phyloP scores from a whole-genome alignment of 805 yeast species.

The Kluyveromyces wickerhamii region DNA sequence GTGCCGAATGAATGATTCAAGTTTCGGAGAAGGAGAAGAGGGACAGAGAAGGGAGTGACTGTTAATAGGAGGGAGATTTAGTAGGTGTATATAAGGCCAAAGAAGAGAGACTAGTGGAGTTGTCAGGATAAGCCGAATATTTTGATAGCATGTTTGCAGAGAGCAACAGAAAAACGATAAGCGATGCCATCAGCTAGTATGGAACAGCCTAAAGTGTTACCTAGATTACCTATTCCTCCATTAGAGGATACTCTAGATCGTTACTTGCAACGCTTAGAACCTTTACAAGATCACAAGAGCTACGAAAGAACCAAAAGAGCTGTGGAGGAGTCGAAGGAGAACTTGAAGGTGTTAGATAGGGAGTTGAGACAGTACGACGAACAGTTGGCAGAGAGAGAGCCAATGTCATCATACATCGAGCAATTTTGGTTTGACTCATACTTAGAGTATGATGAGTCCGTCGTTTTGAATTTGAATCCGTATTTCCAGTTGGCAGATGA shows the following conservation, averaged over 20 bases:
- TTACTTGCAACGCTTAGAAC: slow-evolving; percentile 62
- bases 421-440: slow-evolving; percentile 94
- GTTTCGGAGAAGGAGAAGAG: neutral
- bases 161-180: too few species aligned
- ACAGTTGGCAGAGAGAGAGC: slow-evolving; percentile 51
- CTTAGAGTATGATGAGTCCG: slow-evolving; percentile 78
- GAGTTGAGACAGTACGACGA: slow-evolving; percentile 54
- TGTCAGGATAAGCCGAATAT: too few species aligned
- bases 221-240: slow-evolving; percentile 68
- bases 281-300: slow-evolving; percentile 74
- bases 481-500: slow-evolving; percentile 87
- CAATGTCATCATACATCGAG: slow-evolving; percentile 76
- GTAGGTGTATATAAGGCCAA: too few species aligned
- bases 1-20: too few species aligned
- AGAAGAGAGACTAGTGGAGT: too few species aligned
- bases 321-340: slow-evolving; percentile 19
- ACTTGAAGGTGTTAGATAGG: slow-evolving; percentile 46
- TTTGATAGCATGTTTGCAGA: too few species aligned
- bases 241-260: slow-evolving; percentile 56
- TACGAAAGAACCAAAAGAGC: slow-evolving; percentile 53
- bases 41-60: neutral
- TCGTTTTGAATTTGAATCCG: slow-evolving; percentile 86
- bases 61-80: too few species aligned
- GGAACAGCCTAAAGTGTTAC: slow-evolving; percentile 9
- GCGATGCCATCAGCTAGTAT: slow-evolving; percentile 4